Evolutionary conservation across 2,329 filamentous ascomycete genomes (phyloP), one percentile per base, ranked within the genome.

Genomic region (Aspergillus sp.): DNA sequence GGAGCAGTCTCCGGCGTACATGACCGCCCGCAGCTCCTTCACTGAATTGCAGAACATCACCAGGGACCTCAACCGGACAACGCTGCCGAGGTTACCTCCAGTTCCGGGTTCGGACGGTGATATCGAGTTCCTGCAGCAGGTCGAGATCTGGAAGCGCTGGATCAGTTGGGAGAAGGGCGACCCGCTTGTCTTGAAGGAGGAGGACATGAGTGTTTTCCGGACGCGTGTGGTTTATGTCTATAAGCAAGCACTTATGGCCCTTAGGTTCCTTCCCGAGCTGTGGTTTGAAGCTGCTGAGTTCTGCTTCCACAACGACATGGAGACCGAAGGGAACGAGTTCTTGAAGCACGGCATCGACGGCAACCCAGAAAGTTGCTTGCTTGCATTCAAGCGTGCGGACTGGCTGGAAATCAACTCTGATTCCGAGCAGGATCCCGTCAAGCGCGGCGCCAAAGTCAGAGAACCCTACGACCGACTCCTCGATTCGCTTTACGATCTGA

Each of bases 241-340:
- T 81, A 95, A 92, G 74, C 94, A 97, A 74, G 92, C 94, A 4
- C 80, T 96, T 50, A 97, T 97, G 90, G 89, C 92, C 4, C 80
- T 99, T 58, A 88, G 93, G 54, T 99, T 98, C 77, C 95, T 94
- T 86, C 93, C 95, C 4, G 91, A 96, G 73, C 88, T 97, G 68
- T 99, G 95, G 95, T 93, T 92, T 53, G 92, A 97, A 62, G 94
- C 92, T 9, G 91, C 93, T 0, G 91, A 96, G 66, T 98, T 94
- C 87, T 97, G 91, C 75, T 92, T 92, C 70, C 85, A 89, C 57
- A 92, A 95, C 68, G 86, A 86, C 48, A 79, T 93, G 67, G 83
- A 86, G 39, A 79, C 87, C 48, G 89, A 92, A 61, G 92, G 92
- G 10, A 86, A 89, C 23, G 87, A 91, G 9, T 91, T 98, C 69